These are phyloP conservation scores for Curvularia eragrostidis DNA, from an alignment of 2,329 filamentous ascomycete species.

Conservation along the genomic window DNA sequence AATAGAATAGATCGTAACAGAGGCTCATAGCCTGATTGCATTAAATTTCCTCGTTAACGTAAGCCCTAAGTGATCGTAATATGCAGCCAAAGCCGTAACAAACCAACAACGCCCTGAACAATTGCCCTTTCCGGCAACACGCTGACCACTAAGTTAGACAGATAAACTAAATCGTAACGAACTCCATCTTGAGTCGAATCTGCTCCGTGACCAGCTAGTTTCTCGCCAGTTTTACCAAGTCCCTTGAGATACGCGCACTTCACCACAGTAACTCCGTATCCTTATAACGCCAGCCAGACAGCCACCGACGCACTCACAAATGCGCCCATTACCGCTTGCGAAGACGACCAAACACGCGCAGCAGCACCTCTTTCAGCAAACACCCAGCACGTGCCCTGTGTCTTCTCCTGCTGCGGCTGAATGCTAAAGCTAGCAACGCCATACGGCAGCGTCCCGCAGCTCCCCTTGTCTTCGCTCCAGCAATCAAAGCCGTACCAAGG, in stretches of 20 bases:
- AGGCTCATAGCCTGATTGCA: not conserved
- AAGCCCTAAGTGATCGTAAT: not conserved
- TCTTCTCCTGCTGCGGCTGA: not conserved
- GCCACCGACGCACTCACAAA: not conserved
- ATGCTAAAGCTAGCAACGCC: not conserved
- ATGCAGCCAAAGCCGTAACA: not conserved
- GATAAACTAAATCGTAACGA: not conserved
- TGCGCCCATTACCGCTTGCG: not conserved
- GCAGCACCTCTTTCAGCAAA: not conserved
- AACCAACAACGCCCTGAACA: not conserved
- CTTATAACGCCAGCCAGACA: not conserved
- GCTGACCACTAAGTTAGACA: not conserved
- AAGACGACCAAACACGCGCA: not conserved
- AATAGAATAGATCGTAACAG: not conserved
- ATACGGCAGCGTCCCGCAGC: not conserved
- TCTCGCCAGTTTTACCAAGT: not conserved
- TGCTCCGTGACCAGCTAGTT: not conserved
- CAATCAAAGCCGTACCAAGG: conserved; percentile 1
- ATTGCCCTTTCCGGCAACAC: not conserved
- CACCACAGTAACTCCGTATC: not conserved
- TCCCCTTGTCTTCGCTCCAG: conserved; percentile 4
- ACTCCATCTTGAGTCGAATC: not conserved
- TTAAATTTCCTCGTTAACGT: not conserved
- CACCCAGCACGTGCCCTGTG: not conserved
- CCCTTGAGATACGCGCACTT: not conserved